Base-by-base conservation (phyloP, 2,329 filamentous ascomycete genomes). In the Claviceps purpurea region DNA sequence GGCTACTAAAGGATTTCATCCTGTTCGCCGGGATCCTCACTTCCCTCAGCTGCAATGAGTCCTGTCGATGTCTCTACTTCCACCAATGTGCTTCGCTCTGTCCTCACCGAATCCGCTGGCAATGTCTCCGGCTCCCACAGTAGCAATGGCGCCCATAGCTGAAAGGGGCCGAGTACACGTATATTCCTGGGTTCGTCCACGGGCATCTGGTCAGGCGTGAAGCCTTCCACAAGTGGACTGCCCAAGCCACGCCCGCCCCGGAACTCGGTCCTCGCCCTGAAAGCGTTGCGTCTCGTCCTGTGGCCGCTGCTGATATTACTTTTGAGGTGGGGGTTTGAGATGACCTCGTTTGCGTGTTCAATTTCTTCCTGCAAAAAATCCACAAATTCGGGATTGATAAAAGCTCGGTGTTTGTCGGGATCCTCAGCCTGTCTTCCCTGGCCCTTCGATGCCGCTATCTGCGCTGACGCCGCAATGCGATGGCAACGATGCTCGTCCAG, bases 191-290 rank as follows among this genome's bases (percentile, higher is more conserved):
- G 26, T 10, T 53, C 48, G 20, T n/a, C n/a, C 24, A 24, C 42
- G 13, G 3, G 39, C 11, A 34, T 38, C 13, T 64, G 57, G 6
- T 60, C 56, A 10, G 57, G 43, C 3, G 46, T 20, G 16, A 57
- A 55, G 2, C 51, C 50, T 6, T 60, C 58, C 0, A 49, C 43
- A 5, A 65, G 50, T 0, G 59, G 58, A 26, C 62, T 65, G 6
- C 58, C 55, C 5, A 54, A 45, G 1, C 62, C 58, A 2, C 34
- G 48, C 46, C 57, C 62, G 45, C 56, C 59, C 59, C 59, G 60
- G 11, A 60, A 24, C 0, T 4, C 10, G 0, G 50, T 41, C 0
- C 49, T 34, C 13, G 53, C 50, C 20, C 34, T 54, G 5, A 38
- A 22, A 3, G 18, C 1, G 47, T 14, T 1, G 43, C 26, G 3